Evolutionary conservation across 495 filamentous ascomycete species (phyloP), one percentile per base, ranked within the genome.

Genomic region (Talaromyces thailandensis): DNA sequence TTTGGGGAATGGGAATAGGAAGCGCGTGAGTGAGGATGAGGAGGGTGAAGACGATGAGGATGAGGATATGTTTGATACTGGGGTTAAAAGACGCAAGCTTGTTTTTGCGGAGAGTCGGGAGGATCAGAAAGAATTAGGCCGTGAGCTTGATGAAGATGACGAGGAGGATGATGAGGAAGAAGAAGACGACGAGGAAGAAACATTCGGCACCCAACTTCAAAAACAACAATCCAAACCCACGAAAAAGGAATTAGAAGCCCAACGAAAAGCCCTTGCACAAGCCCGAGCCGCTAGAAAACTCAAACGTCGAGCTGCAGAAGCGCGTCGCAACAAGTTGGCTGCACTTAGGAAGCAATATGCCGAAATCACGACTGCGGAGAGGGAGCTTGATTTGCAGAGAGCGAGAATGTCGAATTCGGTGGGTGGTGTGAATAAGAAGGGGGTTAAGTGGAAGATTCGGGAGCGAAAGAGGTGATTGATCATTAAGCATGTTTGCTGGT

Each of bases 391-490:
- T 58, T 69, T 88, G 64, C 90, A 92, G 69, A 79, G 87, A 45
- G 86, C 80, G n/a, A 83, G 79, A 72, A 91, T 96, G 92, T 86
- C 84, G 53, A 93, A 93, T 28, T 89, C 83, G 3, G 79, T 90
- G 7, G 88, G 88, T 48, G 91, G 92, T 9, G 79, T 88, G 59
- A 94, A 90, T 65, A 94, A 93, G 75, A 73, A 83, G 29, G 91
- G 92, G 14, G 79, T 88, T 69, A 93, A 88, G 75, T 93, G 88
- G 75, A 95, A 94, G 78, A 79, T 92, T 21, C 76, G 86, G 58
- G 88, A 91, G 78, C 80, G 92, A 66, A 96, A 95, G 81, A 82
- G 84, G 68, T 95, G 24, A 21, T 24, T 16, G 8, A 5, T 5
- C 35, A 37, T 29, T 29, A 29, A 3, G 28, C 3, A 29, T 29